A percentile compares a stretch with the other conserved stretches of the same genome.
Conservation (phyloP, 1,284 basidiomycete species). For the Leucoagaricus sp. region DNA sequence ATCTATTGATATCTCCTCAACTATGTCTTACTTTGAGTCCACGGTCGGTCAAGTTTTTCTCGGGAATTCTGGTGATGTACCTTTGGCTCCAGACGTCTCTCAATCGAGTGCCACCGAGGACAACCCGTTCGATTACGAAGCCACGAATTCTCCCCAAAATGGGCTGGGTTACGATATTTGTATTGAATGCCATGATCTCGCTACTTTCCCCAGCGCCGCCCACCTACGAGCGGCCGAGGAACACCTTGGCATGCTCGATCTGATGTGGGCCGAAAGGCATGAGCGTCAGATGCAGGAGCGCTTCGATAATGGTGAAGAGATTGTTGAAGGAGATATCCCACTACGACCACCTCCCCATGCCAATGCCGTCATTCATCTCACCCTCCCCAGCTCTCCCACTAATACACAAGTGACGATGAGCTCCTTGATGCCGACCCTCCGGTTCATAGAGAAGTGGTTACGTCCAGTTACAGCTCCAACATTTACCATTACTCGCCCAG, state of each 20-base stretch:
- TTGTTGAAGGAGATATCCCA: slow-evolving; percentile 33
- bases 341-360: slow-evolving; percentile 70
- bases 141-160: slow-evolving; percentile 58
- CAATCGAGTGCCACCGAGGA: slow-evolving; percentile 19
- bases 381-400: slow-evolving; percentile 68
- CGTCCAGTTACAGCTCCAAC: slow-evolving; percentile 36
- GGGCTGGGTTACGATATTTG: slow-evolving; percentile 79
- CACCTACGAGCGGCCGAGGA: slow-evolving; percentile 73
- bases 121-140: slow-evolving; percentile 53
- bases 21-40: slow-evolving; percentile 52
- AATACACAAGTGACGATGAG: slow-evolving; percentile 49
- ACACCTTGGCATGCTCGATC: slow-evolving; percentile 64
- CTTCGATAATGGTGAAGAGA: slow-evolving; percentile 22
- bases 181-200: slow-evolving; percentile 83
- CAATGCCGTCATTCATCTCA: slow-evolving; percentile 69
- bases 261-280: slow-evolving; percentile 55
- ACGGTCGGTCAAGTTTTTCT: slow-evolving; percentile 67
- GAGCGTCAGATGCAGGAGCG: slow-evolving; percentile 11
- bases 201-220: slow-evolving; percentile 62
- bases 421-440: slow-evolving; percentile 56
- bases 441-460: slow-evolving; percentile 62
- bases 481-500: not conserved
- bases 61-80: slow-evolving; percentile 81
- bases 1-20: slow-evolving; percentile 26
- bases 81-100: slow-evolving; percentile 39